A percentile compares a stretch with the other conserved stretches of the same genome.
Conservation (phyloP, 768 basidiomycete genomes). For the Amanita thiersii region DNA sequence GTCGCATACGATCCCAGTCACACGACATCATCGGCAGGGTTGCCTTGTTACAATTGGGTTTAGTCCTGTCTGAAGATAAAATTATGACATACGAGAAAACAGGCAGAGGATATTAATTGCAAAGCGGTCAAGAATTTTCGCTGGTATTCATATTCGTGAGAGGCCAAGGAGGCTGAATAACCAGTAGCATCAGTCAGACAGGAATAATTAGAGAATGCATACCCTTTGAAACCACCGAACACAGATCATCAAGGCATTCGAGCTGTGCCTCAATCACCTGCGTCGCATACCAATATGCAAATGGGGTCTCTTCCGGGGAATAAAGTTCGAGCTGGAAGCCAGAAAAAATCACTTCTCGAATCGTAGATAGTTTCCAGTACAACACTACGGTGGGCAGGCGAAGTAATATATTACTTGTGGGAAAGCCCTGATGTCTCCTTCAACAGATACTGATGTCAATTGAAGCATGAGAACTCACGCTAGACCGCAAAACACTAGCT, state of each 20-base stretch:
- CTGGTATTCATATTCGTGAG: constrained; percentile 25
- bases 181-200: background rate
- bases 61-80: background rate
- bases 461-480: constrained; percentile 15
- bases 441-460: background rate
- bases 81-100: constrained; percentile 41
- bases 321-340: constrained; percentile 77
- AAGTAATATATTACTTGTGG: constrained; percentile 24
- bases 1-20: constrained; percentile 40
- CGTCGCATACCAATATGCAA: constrained; percentile 70
- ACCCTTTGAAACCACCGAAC: constrained; percentile 32
- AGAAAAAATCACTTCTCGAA: constrained; percentile 64
- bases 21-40: constrained; percentile 38
- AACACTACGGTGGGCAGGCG: constrained; percentile 41
- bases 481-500: constrained; percentile 19
- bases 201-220: constrained; percentile 7
- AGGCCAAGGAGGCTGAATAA: constrained; percentile 27
- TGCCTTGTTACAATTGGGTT: constrained; percentile 24
- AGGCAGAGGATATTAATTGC: constrained; percentile 17
- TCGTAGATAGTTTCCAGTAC: constrained; percentile 48
- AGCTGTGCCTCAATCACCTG: constrained; percentile 53
- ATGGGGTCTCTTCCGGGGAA: constrained; percentile 53
- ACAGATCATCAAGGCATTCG: constrained; percentile 40
- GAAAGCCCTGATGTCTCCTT: constrained; percentile 18
- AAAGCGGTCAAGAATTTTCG: constrained; percentile 7